Percentiles rank a stretch among this genome's conserved stretches.
These are phyloP conservation scores for Xylaria sp. DNA, from an alignment of 2,329 filamentous ascomycete species.

Conservation along the genomic window DNA sequence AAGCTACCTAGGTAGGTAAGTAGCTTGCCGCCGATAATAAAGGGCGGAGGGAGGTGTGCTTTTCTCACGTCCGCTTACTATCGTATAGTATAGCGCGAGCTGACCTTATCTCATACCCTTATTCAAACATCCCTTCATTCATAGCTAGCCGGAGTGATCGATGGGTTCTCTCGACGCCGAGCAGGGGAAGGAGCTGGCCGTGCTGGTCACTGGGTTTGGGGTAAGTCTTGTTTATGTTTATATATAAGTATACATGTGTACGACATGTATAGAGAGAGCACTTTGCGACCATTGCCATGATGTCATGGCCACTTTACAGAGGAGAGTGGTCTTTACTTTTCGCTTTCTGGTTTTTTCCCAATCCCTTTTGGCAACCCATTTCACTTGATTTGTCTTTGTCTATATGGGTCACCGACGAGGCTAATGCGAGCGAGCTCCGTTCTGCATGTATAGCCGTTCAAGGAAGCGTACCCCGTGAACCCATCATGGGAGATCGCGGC, in stretches of 20 bases:
- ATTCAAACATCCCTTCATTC: background rate
- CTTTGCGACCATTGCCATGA: background rate
- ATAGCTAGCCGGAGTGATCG: slow-evolving; percentile 3
- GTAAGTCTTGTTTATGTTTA: slow-evolving; percentile 52
- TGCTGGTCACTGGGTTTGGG: slow-evolving; percentile 71
- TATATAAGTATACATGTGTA: slow-evolving; percentile 42
- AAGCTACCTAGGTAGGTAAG: background rate
- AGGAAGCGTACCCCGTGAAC: slow-evolving; percentile 76
- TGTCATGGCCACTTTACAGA: slow-evolving; percentile 18
- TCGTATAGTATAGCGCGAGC: too few species aligned
- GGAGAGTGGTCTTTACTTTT: background rate
- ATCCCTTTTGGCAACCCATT: background rate
- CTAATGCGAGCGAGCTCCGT: slow-evolving; percentile 33
- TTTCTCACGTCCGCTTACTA: slow-evolving; percentile 3
- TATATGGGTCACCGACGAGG: slow-evolving; percentile 1
- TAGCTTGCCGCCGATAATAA: background rate
- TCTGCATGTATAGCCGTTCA: slow-evolving; percentile 75
- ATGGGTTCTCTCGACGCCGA: slow-evolving; percentile 49
- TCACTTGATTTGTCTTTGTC: background rate
- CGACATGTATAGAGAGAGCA: background rate
- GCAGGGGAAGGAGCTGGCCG: slow-evolving; percentile 62
- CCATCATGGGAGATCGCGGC: slow-evolving; percentile 83
- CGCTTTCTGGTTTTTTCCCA: background rate
- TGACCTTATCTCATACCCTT: too few species aligned
- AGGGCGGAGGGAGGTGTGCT: too few species aligned